Percentiles rank a stretch among this genome's conserved stretches.
Evolutionary conservation across 164 flowering plant species (phyloP).

Genomic region (Amborella trichopoda): DNA sequence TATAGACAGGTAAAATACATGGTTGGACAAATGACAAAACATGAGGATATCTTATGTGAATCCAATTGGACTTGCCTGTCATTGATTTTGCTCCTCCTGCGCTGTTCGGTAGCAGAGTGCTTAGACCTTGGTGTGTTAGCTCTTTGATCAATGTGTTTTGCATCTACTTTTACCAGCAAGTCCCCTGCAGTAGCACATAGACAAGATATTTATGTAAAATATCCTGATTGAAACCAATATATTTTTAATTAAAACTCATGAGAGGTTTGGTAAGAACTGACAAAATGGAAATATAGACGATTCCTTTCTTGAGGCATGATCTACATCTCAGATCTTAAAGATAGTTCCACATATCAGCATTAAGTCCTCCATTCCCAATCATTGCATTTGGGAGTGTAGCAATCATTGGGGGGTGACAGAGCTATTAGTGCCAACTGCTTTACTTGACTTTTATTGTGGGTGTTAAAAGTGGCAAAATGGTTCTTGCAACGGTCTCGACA

Average conservation of each 20-base stretch:
- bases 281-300: background rate
- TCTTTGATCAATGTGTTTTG: conserved; percentile 43
- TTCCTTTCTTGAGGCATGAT: background rate
- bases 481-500: too few species aligned
- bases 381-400: too few species aligned
- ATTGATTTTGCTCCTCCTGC: conserved; percentile 89
- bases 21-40: too few species aligned
- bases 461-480: too few species aligned
- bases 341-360: background rate
- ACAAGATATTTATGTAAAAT: background rate
- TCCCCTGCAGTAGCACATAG: conserved; percentile 25
- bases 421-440: too few species aligned
- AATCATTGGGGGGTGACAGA: too few species aligned
- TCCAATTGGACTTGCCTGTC: conserved; percentile 90
- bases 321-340: background rate
- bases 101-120: conserved; percentile 95
- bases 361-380: too few species aligned
- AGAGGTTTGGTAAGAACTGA: too few species aligned
- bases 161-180: conserved; percentile 20
- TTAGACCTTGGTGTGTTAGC: conserved; percentile 62
- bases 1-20: too few species aligned
- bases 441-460: too few species aligned
- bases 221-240: background rate
- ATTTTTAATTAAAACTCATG: background rate
- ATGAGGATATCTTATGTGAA: too few species aligned